These are phyloP conservation scores for Fusarium siculi DNA, from an alignment of 2,329 filamentous ascomycete genomes.

Conservation along the genomic window DNA sequence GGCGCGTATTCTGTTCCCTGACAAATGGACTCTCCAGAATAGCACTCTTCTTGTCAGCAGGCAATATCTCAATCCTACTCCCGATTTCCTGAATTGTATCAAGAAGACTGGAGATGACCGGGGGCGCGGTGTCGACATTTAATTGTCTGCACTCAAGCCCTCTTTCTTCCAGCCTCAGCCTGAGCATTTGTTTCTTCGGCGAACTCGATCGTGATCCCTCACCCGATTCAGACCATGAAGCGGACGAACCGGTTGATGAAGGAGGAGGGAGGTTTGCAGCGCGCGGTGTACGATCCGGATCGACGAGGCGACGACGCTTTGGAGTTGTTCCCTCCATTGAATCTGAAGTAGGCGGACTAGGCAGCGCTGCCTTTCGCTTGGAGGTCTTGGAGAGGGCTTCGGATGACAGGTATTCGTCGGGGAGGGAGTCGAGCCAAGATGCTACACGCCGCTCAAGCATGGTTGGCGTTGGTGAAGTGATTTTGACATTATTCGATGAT, in stretches of 20 bases:
- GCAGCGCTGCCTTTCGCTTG: slow-evolving; percentile 7
- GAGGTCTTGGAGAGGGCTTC: neutral
- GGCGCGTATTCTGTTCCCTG: neutral
- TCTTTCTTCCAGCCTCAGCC: slow-evolving; percentile 11
- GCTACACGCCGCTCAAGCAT: slow-evolving; percentile 8
- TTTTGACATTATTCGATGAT: neutral
- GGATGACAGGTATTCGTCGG: neutral
- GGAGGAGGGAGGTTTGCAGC: neutral
- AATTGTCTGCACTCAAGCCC: slow-evolving; percentile 20
- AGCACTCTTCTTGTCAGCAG: neutral
- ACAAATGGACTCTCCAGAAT: slow-evolving; percentile 6
- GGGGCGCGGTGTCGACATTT: neutral
- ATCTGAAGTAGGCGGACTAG: neutral
- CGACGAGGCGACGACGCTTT: neutral
- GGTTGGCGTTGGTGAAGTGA: neutral
- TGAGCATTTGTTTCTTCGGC: slow-evolving; percentile 29
- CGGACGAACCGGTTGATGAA: neutral
- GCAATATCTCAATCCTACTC: slow-evolving; percentile 23
- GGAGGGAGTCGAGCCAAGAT: slow-evolving; percentile 4
- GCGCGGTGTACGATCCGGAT: neutral
- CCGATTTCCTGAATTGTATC: slow-evolving; percentile 17
- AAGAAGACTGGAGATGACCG: neutral
- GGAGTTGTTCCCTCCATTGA: neutral
- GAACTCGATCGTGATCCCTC: slow-evolving; percentile 23
- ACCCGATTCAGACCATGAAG: slow-evolving; percentile 17